Base-by-base conservation (phyloP, 306 rosid genomes). In the Vicia sativa region DNA sequence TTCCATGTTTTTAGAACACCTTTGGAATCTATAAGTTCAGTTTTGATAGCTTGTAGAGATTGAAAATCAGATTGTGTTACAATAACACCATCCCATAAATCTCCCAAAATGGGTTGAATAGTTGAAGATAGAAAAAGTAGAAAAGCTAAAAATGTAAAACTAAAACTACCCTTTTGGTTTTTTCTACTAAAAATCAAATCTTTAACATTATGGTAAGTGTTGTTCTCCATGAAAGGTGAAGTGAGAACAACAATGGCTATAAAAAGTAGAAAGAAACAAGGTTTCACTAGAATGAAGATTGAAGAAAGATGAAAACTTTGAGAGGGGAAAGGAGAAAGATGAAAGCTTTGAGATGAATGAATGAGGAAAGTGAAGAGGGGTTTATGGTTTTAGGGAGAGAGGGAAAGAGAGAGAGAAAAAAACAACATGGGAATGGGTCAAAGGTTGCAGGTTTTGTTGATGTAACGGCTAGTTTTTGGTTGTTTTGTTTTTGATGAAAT, bases 1-100 rank as follows among this genome's bases (percentile, higher is more conserved):
- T 90, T 93, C 97, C 99, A 93, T 87, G 87, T 90, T 21, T 80
- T 86, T 21, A 93, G 65, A 7, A 75, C 71, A 44, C 99, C 97
- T 29, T 41, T 90, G 25, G 49, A 62, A 63, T 93, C 97, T 9
- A 86, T 66, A 0, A 93, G 71, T 13, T 88, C 95, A 1, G 67
- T 61, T 73, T 90, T 90, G 49, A 93, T 56, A 50, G 96, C 97
- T 18, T 81, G 71, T 15, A 93, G 80, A 1, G 97, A 78, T 73
- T 86, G 87, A 35, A 68, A 87, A 67, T 93, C 96, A 0, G 81
- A 78, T 59, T 81, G 75, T 0, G 86, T 85, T 6, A 90, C 92
- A 49, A 79, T 41, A 4, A 86, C 76, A 35, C 90, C 95, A 73
- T 90, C 99, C 82, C 87, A 82, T 34, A 23, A 21, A 35, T 79